phyloP scores from a whole-genome alignment of 179 eudicot species.

The Vitellaria paradoxa region DNA sequence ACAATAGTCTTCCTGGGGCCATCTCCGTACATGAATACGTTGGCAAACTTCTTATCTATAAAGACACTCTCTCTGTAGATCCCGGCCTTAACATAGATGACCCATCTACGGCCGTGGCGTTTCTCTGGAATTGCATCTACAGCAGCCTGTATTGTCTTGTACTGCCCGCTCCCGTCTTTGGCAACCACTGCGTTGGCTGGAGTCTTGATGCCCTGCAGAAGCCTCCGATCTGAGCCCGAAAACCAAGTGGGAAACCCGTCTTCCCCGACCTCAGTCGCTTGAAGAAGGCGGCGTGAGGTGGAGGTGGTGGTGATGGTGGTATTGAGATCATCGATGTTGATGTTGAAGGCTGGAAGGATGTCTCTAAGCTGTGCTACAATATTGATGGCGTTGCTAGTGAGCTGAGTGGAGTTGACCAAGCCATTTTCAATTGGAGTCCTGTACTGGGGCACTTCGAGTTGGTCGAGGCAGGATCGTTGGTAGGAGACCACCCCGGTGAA shows the following conservation, averaged over 20 bases:
- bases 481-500: slow-evolving; percentile 36
- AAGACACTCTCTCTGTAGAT: slow-evolving; percentile 38
- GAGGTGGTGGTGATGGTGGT: not conserved
- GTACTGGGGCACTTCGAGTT: slow-evolving; percentile 18
- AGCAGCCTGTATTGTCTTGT: slow-evolving; percentile 33
- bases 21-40: slow-evolving; percentile 54
- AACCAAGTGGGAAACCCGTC: slow-evolving; percentile 35
- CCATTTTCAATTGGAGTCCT: slow-evolving; percentile 23
- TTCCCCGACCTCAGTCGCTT: slow-evolving; percentile 12
- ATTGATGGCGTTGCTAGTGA: slow-evolving; percentile 46
- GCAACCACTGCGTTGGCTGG: slow-evolving; percentile 40
- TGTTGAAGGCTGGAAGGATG: slow-evolving; percentile 5
- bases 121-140: slow-evolving; percentile 35
- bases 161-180: slow-evolving; percentile 46
- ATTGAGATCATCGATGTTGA: not conserved
- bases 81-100: slow-evolving; percentile 48
- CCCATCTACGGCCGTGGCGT: slow-evolving; percentile 27
- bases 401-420: slow-evolving; percentile 24
- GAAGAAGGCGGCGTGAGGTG: slow-evolving; percentile 15
- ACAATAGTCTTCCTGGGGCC: slow-evolving; percentile 45
- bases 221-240: slow-evolving; percentile 23
- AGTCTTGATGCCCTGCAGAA: slow-evolving; percentile 17
- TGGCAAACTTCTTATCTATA: slow-evolving; percentile 18
- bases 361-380: slow-evolving; percentile 28
- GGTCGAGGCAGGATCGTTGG: slow-evolving; percentile 41